Base-by-base conservation (phyloP, 2,329 filamentous ascomycete genomes). In the Graphium sp. region DNA sequence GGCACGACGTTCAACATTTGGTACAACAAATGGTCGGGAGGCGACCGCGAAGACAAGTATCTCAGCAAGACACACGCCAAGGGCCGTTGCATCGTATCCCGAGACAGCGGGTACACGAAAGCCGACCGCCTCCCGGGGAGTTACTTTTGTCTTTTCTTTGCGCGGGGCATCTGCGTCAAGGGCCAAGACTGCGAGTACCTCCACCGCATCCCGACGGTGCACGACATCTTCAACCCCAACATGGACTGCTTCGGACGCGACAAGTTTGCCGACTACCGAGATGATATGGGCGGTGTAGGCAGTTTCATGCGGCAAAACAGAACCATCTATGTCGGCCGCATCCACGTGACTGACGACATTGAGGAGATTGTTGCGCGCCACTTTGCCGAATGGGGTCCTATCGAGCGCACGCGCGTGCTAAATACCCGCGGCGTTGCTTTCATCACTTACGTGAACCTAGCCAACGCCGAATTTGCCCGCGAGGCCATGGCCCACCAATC, bases 11-110 rank as follows among this genome's bases (percentile, higher is more conserved):
- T 89, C 65, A 98, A 98, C 53, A 91, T 92, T 45, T 94, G 85
- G 87, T 93, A 94, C 57, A 94, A 93, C 59, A 95, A 94, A 55
- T 95, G 87, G 85, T 79, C 76, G 1, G 89, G 89, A 39, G 89
- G 89, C 44, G 89, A 98, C 53, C 72, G 84, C 35, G 87, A 95
- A 47, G 84, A 91, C 58, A 83, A 85, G 41, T 84, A 87, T 45
- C 66, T 84, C 4, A 82, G 78, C 20, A 77, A 94, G 46, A 79
- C 75, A 14, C 69, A 75, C 10, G 87, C 89, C 4, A 74, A 78
- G 38, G 78, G 77, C 3, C 79, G 91, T 31, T 95, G 89, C 61
- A 89, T 85, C 46, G 61, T 98, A 35, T 75, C 75, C 2, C 71
- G 66, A 35, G 89, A 89, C 46, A 71, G 64, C 32, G 81, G 81